A percentile compares a stretch with the other conserved stretches of the same genome.
Conservation (phyloP, 164 flowering plant genomes). For the Amborella trichopoda region DNA sequence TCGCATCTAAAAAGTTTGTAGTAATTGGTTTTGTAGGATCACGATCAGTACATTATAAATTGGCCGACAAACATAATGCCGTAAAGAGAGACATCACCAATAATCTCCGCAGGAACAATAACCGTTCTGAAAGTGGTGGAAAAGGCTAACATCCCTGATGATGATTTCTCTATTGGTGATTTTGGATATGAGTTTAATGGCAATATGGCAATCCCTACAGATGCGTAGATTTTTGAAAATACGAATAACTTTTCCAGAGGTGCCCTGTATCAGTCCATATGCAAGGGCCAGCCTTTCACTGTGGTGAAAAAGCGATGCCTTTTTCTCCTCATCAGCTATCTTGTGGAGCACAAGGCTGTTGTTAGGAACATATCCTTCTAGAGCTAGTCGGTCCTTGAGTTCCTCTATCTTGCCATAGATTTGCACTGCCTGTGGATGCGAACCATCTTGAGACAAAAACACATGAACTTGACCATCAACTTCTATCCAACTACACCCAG, state of each 20-base stretch:
- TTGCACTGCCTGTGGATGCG: constrained; percentile 31
- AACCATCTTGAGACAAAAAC: constrained; percentile 35
- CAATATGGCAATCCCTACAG: constrained; percentile 38
- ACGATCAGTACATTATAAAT: too few relatives aligned
- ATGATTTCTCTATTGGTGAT: constrained; percentile 26
- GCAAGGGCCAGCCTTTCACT: constrained; percentile 50
- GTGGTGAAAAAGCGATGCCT: constrained; percentile 29
- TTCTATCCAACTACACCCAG: constrained; percentile 62
- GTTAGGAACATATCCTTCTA: constrained; percentile 32
- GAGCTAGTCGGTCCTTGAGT: constrained; percentile 14
- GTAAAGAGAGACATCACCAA: too few relatives aligned
- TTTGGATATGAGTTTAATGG: constrained; percentile 31
- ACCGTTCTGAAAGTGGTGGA: constrained; percentile 38
- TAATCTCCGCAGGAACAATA: constrained; percentile 40
- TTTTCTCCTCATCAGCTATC: constrained; percentile 24
- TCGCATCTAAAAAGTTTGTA: too few relatives aligned
- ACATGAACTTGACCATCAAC: constrained; percentile 33
- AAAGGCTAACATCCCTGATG: constrained; percentile 28
- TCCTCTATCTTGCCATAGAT: constrained; percentile 38
- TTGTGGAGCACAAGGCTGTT: constrained; percentile 31
- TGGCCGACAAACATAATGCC: too few relatives aligned
- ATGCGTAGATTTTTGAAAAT: constrained; percentile 38
- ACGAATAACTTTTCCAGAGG: constrained; percentile 16
- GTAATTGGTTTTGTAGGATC: too few relatives aligned
- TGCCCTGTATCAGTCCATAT: constrained; percentile 28